Percentiles rank a stretch among this genome's conserved stretches.
Evolutionary conservation across 192 early-diverging fungal species (phyloP).

Genomic region (Coemansia sp.): DNA sequence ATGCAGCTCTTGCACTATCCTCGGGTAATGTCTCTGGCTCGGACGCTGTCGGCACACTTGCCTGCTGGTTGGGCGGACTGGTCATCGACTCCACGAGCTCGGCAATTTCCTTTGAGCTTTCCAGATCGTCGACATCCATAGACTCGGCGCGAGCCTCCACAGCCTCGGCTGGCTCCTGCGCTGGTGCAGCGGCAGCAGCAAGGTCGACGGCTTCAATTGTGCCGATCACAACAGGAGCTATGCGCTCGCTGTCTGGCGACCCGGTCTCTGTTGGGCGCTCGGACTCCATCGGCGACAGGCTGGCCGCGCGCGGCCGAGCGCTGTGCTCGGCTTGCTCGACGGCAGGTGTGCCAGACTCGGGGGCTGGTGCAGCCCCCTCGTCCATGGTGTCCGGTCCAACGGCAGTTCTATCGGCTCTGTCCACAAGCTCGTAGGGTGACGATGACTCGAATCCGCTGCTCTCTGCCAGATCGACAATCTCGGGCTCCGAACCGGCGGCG

Average conservation of each 20-base stretch:
- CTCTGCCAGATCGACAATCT: slow-evolving; percentile 9
- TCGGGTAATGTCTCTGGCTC: neutral
- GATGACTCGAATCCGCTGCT: slow-evolving; percentile 11
- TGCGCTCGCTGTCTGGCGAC: slow-evolving; percentile 7
- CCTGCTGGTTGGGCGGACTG: neutral
- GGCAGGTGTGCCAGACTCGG: neutral
- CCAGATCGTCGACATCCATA: neutral
- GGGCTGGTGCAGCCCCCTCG: slow-evolving; percentile 5
- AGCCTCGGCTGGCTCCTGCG: neutral
- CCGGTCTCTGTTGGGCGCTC: neutral
- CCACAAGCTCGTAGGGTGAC: slow-evolving; percentile 20
- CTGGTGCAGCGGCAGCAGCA: neutral
- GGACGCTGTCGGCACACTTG: neutral
- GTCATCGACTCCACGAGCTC: slow-evolving; percentile 6
- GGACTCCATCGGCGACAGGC: slow-evolving; percentile 4
- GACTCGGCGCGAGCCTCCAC: slow-evolving; percentile 14
- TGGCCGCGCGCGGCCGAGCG: neutral
- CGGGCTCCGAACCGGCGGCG: slow-evolving; percentile 11
- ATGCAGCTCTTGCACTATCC: neutral
- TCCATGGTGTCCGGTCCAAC: neutral
- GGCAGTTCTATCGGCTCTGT: neutral
- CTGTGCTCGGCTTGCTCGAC: neutral
- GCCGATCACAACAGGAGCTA: slow-evolving; percentile 37
- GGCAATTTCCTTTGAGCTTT: slow-evolving; percentile 6
- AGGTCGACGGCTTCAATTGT: slow-evolving; percentile 12